Evolutionary conservation across 2,329 filamentous ascomycete species (phyloP).

Genomic region (Penicillium sp.): DNA sequence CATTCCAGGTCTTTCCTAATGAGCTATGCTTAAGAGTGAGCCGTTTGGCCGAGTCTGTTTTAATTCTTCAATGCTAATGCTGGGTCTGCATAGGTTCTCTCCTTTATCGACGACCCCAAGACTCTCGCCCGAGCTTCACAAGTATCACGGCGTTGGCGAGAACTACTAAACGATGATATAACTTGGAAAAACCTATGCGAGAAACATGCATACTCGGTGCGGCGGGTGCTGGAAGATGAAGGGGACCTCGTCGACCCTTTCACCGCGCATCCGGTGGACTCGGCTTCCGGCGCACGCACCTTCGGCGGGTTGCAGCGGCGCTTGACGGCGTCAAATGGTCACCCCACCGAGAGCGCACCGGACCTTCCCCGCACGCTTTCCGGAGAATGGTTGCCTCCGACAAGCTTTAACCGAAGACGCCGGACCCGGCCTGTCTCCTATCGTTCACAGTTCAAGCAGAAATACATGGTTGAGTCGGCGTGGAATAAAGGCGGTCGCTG

Average conservation of each 20-base stretch:
- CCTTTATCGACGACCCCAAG: slow-evolving; percentile 93
- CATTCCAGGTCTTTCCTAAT: slow-evolving; percentile 82
- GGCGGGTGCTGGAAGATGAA: slow-evolving; percentile 44
- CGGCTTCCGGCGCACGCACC: slow-evolving; percentile 16
- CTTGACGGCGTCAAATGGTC: slow-evolving; percentile 22
- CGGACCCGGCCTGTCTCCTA: slow-evolving; percentile 69
- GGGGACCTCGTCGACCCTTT: slow-evolving; percentile 32
- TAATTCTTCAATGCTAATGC: slow-evolving; percentile 10
- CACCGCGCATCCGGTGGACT: slow-evolving; percentile 21
- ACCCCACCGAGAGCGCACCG: slow-evolving; percentile 40
- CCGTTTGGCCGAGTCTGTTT: neutral
- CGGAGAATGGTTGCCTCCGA: slow-evolving; percentile 27
- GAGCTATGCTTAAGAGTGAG: slow-evolving; percentile 82
- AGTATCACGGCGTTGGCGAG: slow-evolving; percentile 89
- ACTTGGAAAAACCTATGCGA: slow-evolving; percentile 97
- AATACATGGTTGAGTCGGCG: slow-evolving; percentile 91
- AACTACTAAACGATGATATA: slow-evolving; percentile 88
- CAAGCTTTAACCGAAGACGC: slow-evolving; percentile 31
- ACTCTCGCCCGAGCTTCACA: slow-evolving; percentile 87
- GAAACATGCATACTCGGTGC: slow-evolving; percentile 91
- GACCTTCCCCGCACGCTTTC: slow-evolving; percentile 38
- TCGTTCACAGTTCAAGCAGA: slow-evolving; percentile 93
- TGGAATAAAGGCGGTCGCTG: slow-evolving; percentile 88
- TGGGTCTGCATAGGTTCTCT: slow-evolving; percentile 59
- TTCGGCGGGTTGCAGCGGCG: slow-evolving; percentile 20